These are phyloP conservation scores for Metschnikowia gelsemii DNA, from an alignment of 805 yeast species.

Conservation along the genomic window DNA sequence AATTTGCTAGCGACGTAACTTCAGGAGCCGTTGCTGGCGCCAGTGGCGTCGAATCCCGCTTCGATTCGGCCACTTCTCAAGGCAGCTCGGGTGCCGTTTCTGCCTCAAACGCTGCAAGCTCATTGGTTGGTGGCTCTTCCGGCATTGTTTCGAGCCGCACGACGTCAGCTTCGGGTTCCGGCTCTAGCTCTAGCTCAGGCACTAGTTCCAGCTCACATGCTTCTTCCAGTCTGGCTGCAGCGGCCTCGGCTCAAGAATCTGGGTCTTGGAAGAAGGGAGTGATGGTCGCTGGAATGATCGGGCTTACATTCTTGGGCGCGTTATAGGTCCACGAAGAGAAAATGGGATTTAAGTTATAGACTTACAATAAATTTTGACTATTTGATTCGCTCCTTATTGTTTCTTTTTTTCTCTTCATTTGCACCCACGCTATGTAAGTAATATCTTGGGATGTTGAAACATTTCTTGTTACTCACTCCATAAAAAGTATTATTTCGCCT, in stretches of 20 bases:
- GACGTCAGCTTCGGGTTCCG: no score
- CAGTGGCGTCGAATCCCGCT: constrained; percentile 13
- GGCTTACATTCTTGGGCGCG: constrained; percentile 9
- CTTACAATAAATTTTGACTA: background rate
- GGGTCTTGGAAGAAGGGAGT: constrained; percentile 15
- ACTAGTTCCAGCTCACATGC: constrained; percentile 4
- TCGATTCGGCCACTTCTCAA: constrained; percentile 6
- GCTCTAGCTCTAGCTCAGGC: constrained; percentile 9
- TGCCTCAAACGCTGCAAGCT: constrained; percentile 8
- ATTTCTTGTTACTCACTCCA: no score
- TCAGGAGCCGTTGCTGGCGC: constrained; percentile 21
- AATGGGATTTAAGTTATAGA: no score
- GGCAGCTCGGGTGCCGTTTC: constrained; percentile 4
- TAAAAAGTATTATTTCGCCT: no score
- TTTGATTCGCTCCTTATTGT: background rate
- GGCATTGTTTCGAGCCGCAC: background rate
- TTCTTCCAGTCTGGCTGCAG: constrained; percentile 8
- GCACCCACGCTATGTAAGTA: no score
- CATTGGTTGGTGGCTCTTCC: constrained; percentile 11
- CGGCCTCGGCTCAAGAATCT: constrained; percentile 2
- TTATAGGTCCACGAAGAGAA: no score
- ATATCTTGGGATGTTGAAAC: no score
- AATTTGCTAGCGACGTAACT: background rate
- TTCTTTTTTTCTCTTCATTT: no score
- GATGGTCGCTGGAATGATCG: constrained; percentile 9